A percentile compares a stretch with the other conserved stretches of the same genome.
phyloP scores from a whole-genome alignment of 192 early-diverging fungal species.

The Diversispora eburnea region DNA sequence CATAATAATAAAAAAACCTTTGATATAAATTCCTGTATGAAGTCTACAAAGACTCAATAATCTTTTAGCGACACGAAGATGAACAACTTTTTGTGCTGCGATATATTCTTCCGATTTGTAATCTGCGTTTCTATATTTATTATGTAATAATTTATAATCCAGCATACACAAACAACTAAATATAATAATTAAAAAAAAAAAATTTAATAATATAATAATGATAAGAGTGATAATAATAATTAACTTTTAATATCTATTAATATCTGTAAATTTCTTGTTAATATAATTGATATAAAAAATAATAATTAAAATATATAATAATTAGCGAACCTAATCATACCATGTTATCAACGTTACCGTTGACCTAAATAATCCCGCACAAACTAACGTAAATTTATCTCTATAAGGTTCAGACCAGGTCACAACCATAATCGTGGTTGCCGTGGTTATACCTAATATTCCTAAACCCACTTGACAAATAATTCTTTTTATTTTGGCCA shows the following conservation, averaged over 20 bases:
- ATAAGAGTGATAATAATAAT: not conserved
- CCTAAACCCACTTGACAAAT: not conserved
- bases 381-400: conserved; percentile 4
- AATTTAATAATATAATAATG: not conserved
- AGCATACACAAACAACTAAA: conserved; percentile 44
- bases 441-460: conserved; percentile 19
- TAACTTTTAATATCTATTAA: not conserved
- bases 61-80: conserved; percentile 44
- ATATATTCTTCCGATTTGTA: conserved; percentile 47
- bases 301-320: not conserved
- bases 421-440: conserved; percentile 1
- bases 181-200: not conserved
- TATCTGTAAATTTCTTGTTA: not conserved
- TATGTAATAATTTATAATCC: conserved; percentile 50
- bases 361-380: conserved; percentile 24
- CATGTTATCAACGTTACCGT: conserved; percentile 9
- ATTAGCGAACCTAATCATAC: conserved; percentile 9
- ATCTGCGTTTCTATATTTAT: conserved; percentile 38
- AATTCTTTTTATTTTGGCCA: not conserved
- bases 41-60: conserved; percentile 43
- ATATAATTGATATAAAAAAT: not conserved
- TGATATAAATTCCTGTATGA: conserved; percentile 46
- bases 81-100: conserved; percentile 43
- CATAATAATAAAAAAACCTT: conserved; percentile 22
- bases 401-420: conserved; percentile 9